phyloP scores from a whole-genome alignment of 495 filamentous ascomycete genomes.

The Arthonia radiata region DNA sequence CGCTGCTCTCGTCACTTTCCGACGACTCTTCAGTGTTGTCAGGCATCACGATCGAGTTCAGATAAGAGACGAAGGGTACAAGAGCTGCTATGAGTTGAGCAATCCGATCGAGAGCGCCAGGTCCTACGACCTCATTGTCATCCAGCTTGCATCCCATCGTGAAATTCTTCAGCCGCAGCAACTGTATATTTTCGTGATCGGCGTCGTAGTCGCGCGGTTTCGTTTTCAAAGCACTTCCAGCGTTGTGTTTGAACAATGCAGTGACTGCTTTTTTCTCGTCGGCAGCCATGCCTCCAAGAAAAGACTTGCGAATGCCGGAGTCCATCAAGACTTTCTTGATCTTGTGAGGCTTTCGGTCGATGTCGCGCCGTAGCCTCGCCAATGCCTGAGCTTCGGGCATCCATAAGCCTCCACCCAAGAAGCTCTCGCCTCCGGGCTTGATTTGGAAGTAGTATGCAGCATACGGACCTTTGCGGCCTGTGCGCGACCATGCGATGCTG shows the following conservation, averaged over 20 bases:
- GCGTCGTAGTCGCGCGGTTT: slow-evolving; percentile 56
- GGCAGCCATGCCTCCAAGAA: slow-evolving; percentile 30
- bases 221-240: slow-evolving; percentile 52
- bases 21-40: no score
- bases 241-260: slow-evolving; percentile 42
- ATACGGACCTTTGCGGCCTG: slow-evolving; percentile 65
- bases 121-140: slow-evolving; percentile 20
- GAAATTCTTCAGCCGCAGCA: slow-evolving; percentile 54
- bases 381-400: slow-evolving; percentile 38
- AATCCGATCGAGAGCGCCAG: slow-evolving; percentile 11
- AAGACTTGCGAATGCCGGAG: slow-evolving; percentile 28
- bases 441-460: slow-evolving; percentile 60
- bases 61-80: slow-evolving; percentile 19
- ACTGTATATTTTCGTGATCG: slow-evolving; percentile 46
- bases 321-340: slow-evolving; percentile 40
- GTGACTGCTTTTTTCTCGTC: slow-evolving; percentile 34
- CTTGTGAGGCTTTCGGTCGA: slow-evolving; percentile 40
- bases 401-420: slow-evolving; percentile 57
- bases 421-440: slow-evolving; percentile 27
- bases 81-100: slow-evolving; percentile 11
- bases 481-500: slow-evolving; percentile 63
- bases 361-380: slow-evolving; percentile 38
- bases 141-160: slow-evolving; percentile 38
- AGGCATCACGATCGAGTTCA: no score
- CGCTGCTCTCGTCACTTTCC: no score